phyloP scores from a whole-genome alignment of 1,284 basidiomycete species.

The Ganoderma boninense region DNA sequence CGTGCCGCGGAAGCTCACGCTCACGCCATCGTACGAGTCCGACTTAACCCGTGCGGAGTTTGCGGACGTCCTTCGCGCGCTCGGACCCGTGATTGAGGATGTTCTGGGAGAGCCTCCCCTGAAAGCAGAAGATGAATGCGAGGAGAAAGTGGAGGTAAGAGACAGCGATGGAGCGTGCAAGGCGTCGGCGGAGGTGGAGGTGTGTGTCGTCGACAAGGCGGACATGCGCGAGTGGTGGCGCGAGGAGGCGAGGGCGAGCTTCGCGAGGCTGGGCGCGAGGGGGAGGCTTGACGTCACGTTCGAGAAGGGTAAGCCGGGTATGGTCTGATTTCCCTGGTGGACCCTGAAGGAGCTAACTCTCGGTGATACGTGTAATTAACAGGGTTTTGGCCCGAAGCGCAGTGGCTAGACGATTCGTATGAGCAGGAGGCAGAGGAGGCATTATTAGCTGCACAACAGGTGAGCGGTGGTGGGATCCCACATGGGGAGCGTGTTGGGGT shows the following conservation, averaged over 20 bases:
- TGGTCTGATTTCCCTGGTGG: too few species aligned
- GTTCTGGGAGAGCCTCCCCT: not conserved
- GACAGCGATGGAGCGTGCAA: not conserved
- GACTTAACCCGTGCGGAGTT: not conserved
- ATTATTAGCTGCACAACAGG: not conserved
- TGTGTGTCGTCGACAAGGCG: conserved; percentile 4
- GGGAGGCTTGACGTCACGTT: not conserved
- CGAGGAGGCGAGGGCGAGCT: not conserved
- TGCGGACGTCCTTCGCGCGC: not conserved
- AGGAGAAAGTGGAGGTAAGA: not conserved
- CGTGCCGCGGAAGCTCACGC: not conserved
- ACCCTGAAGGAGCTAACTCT: not conserved
- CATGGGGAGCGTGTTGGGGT: not conserved
- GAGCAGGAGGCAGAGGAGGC: not conserved
- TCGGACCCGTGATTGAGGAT: not conserved
- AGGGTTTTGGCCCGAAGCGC: conserved; percentile 5
- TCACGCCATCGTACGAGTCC: not conserved
- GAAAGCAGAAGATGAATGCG: not conserved
- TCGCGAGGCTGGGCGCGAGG: not conserved
- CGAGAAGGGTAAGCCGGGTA: not conserved
- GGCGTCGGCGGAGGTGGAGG: not conserved
- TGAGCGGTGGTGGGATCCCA: too few species aligned
- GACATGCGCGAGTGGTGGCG: conserved; percentile 2
- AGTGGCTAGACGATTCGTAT: not conserved
- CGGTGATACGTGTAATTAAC: not conserved